Base-by-base conservation (phyloP, 768 basidiomycete species). In the Agaricus subrufescens region DNA sequence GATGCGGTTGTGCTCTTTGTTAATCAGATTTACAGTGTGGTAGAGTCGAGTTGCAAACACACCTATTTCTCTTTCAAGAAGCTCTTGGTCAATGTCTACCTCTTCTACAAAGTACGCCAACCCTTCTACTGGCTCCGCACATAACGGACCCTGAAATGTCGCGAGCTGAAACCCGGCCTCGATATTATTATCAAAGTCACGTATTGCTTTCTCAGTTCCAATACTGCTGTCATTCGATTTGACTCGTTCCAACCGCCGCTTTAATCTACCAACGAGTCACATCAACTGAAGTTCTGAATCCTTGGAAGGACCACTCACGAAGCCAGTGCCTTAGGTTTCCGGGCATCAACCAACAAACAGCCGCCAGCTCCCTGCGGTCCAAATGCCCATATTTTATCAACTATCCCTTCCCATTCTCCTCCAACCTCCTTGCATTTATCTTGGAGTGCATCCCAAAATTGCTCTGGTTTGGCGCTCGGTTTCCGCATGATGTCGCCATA, bases 101-200 rank as follows among this genome's bases (percentile, higher is more conserved):
- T 73, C 75, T 66, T 98, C 94, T 1, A 98, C 80, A 58, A 96
- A 91, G 72, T 88, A 98, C 0, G 86, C 92, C 74, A 99, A 74
- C 0, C 96, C 96, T 61, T 95, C 88, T 7, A 98, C 84, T 1
- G 97, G 97, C 68, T 99, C 97, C 6, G 87, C 89, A 62, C 97
- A 98, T 19, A 99, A 71, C 11, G 97, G 96, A 0, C 97, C 97
- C 70, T 95, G 93, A 67, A 94, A 89, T 1, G 88, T 89, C 0
- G 94, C 95, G 46, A 98, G 80, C 71, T 97, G 95, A 71, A 99
- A 99, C 1, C 95, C 96, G 3, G 87, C 89, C 67, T 98, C 94
- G 30, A 98, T 77, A 60, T 89, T 79, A 53, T 84, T 84, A 61
- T 94, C 87, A 59, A 98, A 91, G 59, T 93, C 73, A 23, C 70